Conservation (phyloP, 2,329 filamentous ascomycete genomes). For the Onygena corvina region DNA sequence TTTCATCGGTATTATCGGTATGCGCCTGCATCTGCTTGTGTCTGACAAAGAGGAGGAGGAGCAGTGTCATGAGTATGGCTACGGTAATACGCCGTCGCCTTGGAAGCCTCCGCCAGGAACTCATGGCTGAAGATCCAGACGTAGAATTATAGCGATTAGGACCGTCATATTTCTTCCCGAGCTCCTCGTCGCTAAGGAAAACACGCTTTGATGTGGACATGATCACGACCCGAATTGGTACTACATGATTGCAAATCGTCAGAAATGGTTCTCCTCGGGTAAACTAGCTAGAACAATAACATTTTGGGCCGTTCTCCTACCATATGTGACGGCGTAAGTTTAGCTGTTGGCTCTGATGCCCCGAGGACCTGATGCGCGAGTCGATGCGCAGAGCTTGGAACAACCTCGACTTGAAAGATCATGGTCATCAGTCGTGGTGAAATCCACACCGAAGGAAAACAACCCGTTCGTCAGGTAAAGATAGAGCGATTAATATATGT, state of each 20-base stretch:
- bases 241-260: not conserved
- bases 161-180: conserved; percentile 55
- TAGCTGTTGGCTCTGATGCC: conserved; percentile 11
- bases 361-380: not conserved
- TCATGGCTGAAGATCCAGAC: conserved; percentile 22
- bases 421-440: not conserved
- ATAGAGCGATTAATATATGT: too few relatives aligned
- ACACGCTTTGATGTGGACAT: conserved; percentile 31
- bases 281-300: too few relatives aligned
- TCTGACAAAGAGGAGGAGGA: conserved; percentile 51
- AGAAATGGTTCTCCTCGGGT: not conserved
- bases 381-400: not conserved
- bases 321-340: not conserved
- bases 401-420: not conserved
- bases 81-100: conserved; percentile 41
- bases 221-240: conserved; percentile 9
- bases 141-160: conserved; percentile 32
- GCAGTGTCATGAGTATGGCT: conserved; percentile 36
- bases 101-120: conserved; percentile 23
- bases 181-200: conserved; percentile 46
- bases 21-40: conserved; percentile 7
- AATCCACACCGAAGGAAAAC: not conserved
- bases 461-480: not conserved
- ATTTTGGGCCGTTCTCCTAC: not conserved
- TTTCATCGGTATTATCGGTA: conserved; percentile 5